Base-by-base conservation (phyloP, 495 filamentous ascomycete species). In the Filosporella fistucella region DNA sequence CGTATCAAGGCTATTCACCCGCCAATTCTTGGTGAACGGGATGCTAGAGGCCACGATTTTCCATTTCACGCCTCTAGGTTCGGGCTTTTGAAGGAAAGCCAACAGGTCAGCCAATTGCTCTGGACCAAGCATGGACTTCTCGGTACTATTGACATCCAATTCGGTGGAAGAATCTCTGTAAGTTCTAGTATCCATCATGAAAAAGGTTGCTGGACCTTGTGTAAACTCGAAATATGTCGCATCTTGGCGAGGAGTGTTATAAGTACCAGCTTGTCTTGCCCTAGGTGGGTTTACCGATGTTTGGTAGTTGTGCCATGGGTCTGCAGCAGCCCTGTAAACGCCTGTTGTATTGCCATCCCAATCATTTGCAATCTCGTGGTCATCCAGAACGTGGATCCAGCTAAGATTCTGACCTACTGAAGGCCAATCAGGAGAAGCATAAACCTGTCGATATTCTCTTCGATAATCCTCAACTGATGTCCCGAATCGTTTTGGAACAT, bases 1-100 rank as follows among this genome's bases (percentile, higher is more conserved):
- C 2, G 93, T 96, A 59, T 98, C 93, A 33, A 77, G 69, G 3
- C 73, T 79, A 45, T 88, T 86, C 54, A 93, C 75, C 22, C 74
- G 81, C 93, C 93, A 98, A 66, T 98, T 98, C 64, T 94, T 91
- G 12, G 93, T 97, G 66, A 98, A 96, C 0, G 93, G 93, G 24
- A 96, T 82, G 23, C 84, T 87, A 37, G 85, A 88, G 4, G 87
- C 80, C 28, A 98, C 66, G 59, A 98, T 81, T 68, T 97, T 97
- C 91, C 91, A 98, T 48, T 84, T 82, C 0, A 95, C 86, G 10
- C 88, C 88, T 28, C 68, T 69, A 0, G 83, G 83, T 45, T 86
- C 81, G 0, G 82, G 81, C 7, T 72, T 72, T 25, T 58, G 58
- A n/a, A 98, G 72, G 73, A 82, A 98, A 3, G 72, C 66, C 13